Base-by-base conservation (phyloP, 2,329 filamentous ascomycete genomes). In the Dothistroma septosporum region DNA sequence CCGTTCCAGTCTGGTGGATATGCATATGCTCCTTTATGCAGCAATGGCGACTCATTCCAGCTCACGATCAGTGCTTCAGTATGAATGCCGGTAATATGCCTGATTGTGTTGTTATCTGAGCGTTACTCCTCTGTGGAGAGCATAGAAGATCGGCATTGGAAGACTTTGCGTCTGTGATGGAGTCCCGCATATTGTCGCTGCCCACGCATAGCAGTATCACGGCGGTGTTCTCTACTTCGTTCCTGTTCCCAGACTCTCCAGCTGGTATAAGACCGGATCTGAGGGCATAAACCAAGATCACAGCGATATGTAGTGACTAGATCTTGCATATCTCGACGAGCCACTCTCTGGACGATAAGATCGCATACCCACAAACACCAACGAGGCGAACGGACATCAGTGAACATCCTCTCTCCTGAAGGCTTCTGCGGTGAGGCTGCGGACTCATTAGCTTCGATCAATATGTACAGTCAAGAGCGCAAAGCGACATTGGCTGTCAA, bases 401-500 rank as follows among this genome's bases (percentile, higher is more conserved):
- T 28, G 12, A 28, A 5, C 7, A 21, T 11, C 35, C 11, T 11
- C 35, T 37, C 1, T 37, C 11, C 11, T 11, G 9, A 11, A 16
- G 35, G 5, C 9, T 37, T 16, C 1, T 8, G 4, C 4, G 11
- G 9, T 1, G 35, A 37, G 35, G 5, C 9, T 37, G 33, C 35
- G 5, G 4, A 48, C 37, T 44, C 46, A 21, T 1, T 8, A 9
- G 46, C 6, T 21, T 16, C 12, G 8, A 1, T 10, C 46, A n/a
- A 41, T 2, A 58, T 58, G 56, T 58, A 52, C 31, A 58, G 47
- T 33, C 31, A 50, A 12, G 44, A 22, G 44, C 28, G 60, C 4
- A 44, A 16, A 22, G 64, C 64, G 33, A 62, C 60, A 14, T 41
- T 66, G 6, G 63, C 58, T 6, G 64, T 66, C 37, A 62, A 61